phyloP scores from a whole-genome alignment of 805 yeast genomes.

The Candida patagonica region DNA sequence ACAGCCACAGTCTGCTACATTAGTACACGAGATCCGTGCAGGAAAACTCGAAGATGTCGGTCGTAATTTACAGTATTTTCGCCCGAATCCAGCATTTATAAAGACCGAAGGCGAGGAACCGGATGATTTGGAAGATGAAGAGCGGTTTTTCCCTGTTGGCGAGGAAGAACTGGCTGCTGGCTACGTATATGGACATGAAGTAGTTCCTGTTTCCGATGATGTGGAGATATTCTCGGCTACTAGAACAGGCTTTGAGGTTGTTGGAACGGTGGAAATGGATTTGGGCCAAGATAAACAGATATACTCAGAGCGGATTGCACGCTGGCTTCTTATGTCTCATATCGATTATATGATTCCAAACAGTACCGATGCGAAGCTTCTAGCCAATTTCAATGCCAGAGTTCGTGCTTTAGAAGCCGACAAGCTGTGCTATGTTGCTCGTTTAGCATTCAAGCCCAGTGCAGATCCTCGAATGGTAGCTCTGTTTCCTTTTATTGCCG shows the following conservation, averaged over 20 bases:
- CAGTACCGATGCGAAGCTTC: constrained; percentile 31
- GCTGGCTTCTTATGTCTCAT: constrained; percentile 52
- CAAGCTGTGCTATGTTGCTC: constrained; percentile 45
- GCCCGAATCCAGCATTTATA: constrained; percentile 1
- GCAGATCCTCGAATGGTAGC: constrained; percentile 34
- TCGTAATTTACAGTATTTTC: constrained; percentile 12
- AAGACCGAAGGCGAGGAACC: constrained; percentile 12
- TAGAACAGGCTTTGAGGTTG: constrained; percentile 48
- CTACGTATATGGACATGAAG: constrained; percentile 55
- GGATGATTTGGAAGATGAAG: constrained; percentile 16
- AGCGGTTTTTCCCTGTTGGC: constrained; percentile 25
- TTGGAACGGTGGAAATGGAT: constrained; percentile 32
- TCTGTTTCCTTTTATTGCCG: constrained; percentile 40
- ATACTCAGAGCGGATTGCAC: constrained; percentile 35
- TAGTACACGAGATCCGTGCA: not conserved
- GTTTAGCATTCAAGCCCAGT: constrained; percentile 44
- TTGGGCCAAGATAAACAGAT: not conserved
- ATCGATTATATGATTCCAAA: constrained; percentile 40
- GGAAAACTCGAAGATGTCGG: constrained; percentile 4
- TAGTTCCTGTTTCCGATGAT: constrained; percentile 32
- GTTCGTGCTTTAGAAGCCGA: constrained; percentile 43
- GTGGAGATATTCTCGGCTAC: not conserved
- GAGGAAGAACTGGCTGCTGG: constrained; percentile 44
- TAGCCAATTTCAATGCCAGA: constrained; percentile 32
- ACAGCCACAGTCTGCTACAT: not conserved